Conservation (phyloP, 768 basidiomycete genomes). For the Asterophora lycoperdoides region DNA sequence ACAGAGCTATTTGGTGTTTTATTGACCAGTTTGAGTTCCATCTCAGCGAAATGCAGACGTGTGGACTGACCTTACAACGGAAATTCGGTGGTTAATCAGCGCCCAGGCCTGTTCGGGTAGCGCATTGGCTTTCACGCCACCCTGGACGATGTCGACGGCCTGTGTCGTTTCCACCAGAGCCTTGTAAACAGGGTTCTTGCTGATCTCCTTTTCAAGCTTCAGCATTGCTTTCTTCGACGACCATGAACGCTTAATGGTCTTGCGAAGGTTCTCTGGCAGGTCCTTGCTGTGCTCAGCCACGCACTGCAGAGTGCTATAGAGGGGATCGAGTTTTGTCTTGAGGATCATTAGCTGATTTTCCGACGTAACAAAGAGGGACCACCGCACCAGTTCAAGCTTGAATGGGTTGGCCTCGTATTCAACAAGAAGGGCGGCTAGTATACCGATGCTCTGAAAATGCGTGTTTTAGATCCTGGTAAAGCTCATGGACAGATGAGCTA, state of each 20-base stretch:
- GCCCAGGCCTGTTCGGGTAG: slow-evolving; percentile 72
- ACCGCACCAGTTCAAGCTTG: slow-evolving; percentile 42
- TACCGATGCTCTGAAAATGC: slow-evolving; percentile 63
- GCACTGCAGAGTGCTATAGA: slow-evolving; percentile 65
- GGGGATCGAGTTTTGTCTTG: slow-evolving; percentile 51
- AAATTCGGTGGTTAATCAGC: slow-evolving; percentile 69
- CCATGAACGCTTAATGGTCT: slow-evolving; percentile 42
- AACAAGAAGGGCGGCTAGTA: slow-evolving; percentile 67
- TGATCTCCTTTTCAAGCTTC: slow-evolving; percentile 45
- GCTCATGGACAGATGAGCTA: slow-evolving; percentile 21
- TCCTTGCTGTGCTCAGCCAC: slow-evolving; percentile 55
- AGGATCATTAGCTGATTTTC: background rate
- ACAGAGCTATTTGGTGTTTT: background rate
- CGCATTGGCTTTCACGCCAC: slow-evolving; percentile 72
- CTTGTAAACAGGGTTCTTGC: slow-evolving; percentile 34
- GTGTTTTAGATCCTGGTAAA: background rate
- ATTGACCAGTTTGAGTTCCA: too few relatives aligned
- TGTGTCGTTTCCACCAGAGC: slow-evolving; percentile 67
- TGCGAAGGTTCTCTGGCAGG: slow-evolving; percentile 45
- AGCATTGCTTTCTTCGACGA: slow-evolving; percentile 48
- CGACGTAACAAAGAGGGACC: background rate
- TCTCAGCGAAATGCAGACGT: too few relatives aligned
- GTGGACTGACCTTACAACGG: slow-evolving; percentile 44
- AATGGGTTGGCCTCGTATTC: slow-evolving; percentile 66
- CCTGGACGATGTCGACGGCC: slow-evolving; percentile 65